Conservation (phyloP, 495 filamentous ascomycete genomes). For the Penicillium simplicissimum region DNA sequence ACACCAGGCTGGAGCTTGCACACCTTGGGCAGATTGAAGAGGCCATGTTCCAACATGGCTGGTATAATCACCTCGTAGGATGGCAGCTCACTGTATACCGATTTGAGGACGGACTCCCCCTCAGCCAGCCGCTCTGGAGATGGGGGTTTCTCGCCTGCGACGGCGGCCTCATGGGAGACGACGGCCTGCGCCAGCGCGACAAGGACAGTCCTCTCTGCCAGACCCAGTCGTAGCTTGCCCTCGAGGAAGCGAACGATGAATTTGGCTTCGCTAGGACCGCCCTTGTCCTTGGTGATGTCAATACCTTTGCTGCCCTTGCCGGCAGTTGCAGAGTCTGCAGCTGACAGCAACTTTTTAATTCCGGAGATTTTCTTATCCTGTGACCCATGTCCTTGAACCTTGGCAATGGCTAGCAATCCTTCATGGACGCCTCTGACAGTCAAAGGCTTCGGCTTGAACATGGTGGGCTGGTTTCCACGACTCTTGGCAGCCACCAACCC, state of each 20-base stretch:
- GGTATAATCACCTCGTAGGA: conserved; percentile 96
- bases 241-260: conserved; percentile 90
- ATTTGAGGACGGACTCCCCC: conserved; percentile 82
- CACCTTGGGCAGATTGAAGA: conserved; percentile 73
- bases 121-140: conserved; percentile 73
- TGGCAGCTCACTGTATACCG: conserved; percentile 91
- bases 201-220: conserved; percentile 90
- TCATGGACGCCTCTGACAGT: conserved; percentile 86
- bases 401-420: conserved; percentile 85
- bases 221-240: conserved; percentile 85
- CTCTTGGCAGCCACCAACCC: conserved; percentile 95
- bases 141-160: conserved; percentile 65
- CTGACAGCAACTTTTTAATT: conserved; percentile 91
- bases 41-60: conserved; percentile 80
- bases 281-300: conserved; percentile 90
- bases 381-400: conserved; percentile 78
- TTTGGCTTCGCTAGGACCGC: conserved; percentile 92
- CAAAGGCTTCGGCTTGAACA: conserved; percentile 94
- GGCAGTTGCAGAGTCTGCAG: conserved; percentile 70
- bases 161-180: conserved; percentile 73
- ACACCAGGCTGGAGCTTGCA: conserved; percentile 95
- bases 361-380: conserved; percentile 88
- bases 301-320: conserved; percentile 68
- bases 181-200: conserved; percentile 87
- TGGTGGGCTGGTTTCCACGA: conserved; percentile 88